phyloP scores from a whole-genome alignment of 352 stramenopile genomes.

The Phytophthora melonis region DNA sequence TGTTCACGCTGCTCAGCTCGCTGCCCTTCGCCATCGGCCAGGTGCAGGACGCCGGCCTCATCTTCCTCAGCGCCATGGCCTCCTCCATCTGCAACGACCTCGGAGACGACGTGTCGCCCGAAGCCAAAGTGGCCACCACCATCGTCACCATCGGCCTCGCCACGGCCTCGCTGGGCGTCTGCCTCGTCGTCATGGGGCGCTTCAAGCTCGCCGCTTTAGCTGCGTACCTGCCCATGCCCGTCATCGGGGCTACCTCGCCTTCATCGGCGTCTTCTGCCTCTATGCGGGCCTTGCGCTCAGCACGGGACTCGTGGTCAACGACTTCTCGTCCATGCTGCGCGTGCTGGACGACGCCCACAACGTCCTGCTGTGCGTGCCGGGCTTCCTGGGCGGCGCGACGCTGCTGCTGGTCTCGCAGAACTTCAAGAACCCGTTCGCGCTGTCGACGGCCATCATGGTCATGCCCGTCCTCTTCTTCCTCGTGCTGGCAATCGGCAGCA shows the following conservation, averaged over 20 bases:
- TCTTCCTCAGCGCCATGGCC: slow-evolving; percentile 96
- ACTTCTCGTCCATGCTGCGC: slow-evolving; percentile 75
- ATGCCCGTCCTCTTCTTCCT: slow-evolving; percentile 90
- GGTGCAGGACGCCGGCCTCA: slow-evolving; percentile 97
- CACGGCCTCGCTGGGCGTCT: slow-evolving; percentile 91
- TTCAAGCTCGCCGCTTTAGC: slow-evolving; percentile 94
- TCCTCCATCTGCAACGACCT: slow-evolving; percentile 86
- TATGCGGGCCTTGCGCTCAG: slow-evolving; percentile 91
- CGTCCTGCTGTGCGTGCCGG: slow-evolving; percentile 84
- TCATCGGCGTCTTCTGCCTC: slow-evolving; percentile 96
- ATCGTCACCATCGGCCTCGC: slow-evolving; percentile 93
- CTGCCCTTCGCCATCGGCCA: slow-evolving; percentile 97
- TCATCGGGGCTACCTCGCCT: slow-evolving; percentile 98
- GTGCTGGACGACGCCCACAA: slow-evolving; percentile 58
- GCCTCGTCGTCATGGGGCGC: slow-evolving; percentile 93
- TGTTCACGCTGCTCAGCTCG: slow-evolving; percentile 87
- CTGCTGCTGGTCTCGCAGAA: slow-evolving; percentile 84
- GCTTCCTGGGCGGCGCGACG: slow-evolving; percentile 77
- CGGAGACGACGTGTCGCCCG: slow-evolving; percentile 54
- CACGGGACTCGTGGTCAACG: slow-evolving; percentile 88
- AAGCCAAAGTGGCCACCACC: slow-evolving; percentile 92
- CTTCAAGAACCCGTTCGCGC: slow-evolving; percentile 67
- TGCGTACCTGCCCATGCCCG: slow-evolving; percentile 96
- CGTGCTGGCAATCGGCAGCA: slow-evolving; percentile 61
- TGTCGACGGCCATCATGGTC: slow-evolving; percentile 37